These are phyloP conservation scores for Eutrema yunnanense DNA, from an alignment of 345 rosid genomes.

Conservation along the genomic window DNA sequence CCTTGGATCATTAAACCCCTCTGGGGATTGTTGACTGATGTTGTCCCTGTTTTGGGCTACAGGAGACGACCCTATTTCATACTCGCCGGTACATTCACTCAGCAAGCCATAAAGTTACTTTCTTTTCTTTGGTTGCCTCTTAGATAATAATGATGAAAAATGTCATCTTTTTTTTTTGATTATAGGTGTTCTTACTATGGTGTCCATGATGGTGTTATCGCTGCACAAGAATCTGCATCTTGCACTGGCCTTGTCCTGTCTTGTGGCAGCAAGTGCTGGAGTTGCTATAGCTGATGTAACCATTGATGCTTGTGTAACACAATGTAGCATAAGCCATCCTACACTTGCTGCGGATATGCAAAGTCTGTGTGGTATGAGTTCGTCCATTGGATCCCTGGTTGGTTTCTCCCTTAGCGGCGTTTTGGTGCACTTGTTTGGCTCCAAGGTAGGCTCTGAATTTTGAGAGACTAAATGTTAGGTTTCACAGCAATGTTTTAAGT, in stretches of 20 bases:
- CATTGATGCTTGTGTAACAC: conserved; percentile 69
- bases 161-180: background rate
- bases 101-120: too few relatives aligned
- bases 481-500: background rate
- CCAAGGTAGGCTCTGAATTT: conserved; percentile 37
- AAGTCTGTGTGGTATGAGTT: conserved; percentile 62
- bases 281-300: conserved; percentile 69
- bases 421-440: conserved; percentile 50
- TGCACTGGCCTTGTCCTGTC: conserved; percentile 41
- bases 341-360: conserved; percentile 73
- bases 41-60: conserved; percentile 51
- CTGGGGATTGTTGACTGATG: conserved; percentile 70
- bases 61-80: conserved; percentile 61
- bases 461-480: background rate
- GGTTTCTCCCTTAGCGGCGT: conserved; percentile 67
- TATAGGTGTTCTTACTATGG: conserved; percentile 42
- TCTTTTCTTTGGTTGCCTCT: too few relatives aligned
- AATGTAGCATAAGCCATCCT: conserved; percentile 54
- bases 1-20: conserved; percentile 74
- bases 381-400: conserved; percentile 56
- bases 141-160: background rate
- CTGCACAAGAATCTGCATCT: conserved; percentile 43
- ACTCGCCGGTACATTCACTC: conserved; percentile 40
- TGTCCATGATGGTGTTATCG: conserved; percentile 52
- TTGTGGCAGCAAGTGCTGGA: conserved; percentile 53